Conservation (phyloP, 495 filamentous ascomycete genomes). For the Hypoxylon fragiforme region DNA sequence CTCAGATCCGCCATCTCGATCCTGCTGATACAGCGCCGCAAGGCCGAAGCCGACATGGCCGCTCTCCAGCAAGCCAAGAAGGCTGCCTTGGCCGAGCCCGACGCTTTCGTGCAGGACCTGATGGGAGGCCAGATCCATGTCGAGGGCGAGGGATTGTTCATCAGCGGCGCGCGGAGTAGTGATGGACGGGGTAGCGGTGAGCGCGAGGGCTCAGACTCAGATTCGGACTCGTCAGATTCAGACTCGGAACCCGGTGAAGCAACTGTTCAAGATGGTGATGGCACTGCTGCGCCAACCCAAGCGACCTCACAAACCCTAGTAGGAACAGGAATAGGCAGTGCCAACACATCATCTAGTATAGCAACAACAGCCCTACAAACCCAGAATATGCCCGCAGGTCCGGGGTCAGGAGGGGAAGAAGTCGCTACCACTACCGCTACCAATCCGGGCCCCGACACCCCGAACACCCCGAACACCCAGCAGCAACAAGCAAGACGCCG, state of each 20-base stretch:
- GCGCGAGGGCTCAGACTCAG: slow-evolving; percentile 5
- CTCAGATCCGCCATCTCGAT: slow-evolving; percentile 78
- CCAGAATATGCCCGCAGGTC: too few relatives aligned
- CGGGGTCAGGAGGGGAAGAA: background rate
- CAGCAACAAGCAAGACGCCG: too few relatives aligned
- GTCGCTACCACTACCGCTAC: background rate
- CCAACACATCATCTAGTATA: too few relatives aligned
- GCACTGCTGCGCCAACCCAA: background rate
- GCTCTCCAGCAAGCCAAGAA: slow-evolving; percentile 64
- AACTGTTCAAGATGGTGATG: background rate
- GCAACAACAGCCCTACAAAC: background rate
- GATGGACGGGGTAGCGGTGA: slow-evolving; percentile 40
- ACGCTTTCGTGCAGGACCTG: slow-evolving; percentile 66
- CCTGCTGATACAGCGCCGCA: slow-evolving; percentile 78
- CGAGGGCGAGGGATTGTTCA: slow-evolving; percentile 40
- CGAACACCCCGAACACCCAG: too few relatives aligned
- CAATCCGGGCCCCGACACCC: too few relatives aligned
- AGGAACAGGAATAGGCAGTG: too few relatives aligned
- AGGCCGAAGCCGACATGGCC: slow-evolving; percentile 70
- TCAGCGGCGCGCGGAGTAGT: slow-evolving; percentile 11
- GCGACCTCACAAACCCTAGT: slow-evolving; percentile 10
- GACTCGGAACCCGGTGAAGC: slow-evolving; percentile 3
- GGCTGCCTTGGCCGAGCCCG: slow-evolving; percentile 67
- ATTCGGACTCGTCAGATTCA: slow-evolving; percentile 20
- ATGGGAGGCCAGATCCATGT: slow-evolving; percentile 52